Evolutionary conservation across 1,139 yeast species (phyloP), one percentile per base, ranked within the genome.

Genomic region (Nakaseomyces kungkrabaensis): DNA sequence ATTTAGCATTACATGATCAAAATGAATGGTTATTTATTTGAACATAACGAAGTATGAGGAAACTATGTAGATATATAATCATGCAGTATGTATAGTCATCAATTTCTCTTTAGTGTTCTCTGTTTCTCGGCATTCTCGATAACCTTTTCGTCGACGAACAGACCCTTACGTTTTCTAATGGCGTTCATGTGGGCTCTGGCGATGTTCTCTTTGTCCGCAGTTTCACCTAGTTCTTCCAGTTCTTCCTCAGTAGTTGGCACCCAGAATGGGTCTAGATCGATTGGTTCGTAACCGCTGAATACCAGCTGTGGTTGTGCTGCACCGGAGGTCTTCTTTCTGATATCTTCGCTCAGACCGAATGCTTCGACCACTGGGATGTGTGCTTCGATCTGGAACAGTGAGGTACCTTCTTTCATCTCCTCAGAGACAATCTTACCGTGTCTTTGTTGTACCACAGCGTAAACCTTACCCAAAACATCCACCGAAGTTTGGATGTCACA

Each of bases 191-290:
- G 92, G 59, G 76, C 74, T 65, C 95, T 77, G 0, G 97, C 97
- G 52, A 89, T 73, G 62, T 92, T 92, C 60, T 89, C 97, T 60
- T 87, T 78, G 60, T 94, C 98, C 0, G 97, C 96, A 58, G 79
- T 77, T 56, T 88, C 96, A 31, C 98, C 99, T 46, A 87, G 72
- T 53, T 89, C 95, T 64, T 92, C 98, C 47, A 92, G 70, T 65
- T 94, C 98, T 66, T 89, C 97, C 60, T 87, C 97, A 0, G 98
- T 94, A 5, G 92, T 87, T n/a, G 99, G 98, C 10, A 92, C 96
- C 99, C 99, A 94, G 74, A 85, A 94, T 40, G 99, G 99, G 71
- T 94, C 97, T 57, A 85, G 79, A 54, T 88, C 95, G 48, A 90
- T 77, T 55, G 82, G 72, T 60, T 89, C 95, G 66, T 78, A 94